These are phyloP conservation scores for Avena insularis DNA, from an alignment of 176 grass and related monocot genomes.

Conservation along the genomic window DNA sequence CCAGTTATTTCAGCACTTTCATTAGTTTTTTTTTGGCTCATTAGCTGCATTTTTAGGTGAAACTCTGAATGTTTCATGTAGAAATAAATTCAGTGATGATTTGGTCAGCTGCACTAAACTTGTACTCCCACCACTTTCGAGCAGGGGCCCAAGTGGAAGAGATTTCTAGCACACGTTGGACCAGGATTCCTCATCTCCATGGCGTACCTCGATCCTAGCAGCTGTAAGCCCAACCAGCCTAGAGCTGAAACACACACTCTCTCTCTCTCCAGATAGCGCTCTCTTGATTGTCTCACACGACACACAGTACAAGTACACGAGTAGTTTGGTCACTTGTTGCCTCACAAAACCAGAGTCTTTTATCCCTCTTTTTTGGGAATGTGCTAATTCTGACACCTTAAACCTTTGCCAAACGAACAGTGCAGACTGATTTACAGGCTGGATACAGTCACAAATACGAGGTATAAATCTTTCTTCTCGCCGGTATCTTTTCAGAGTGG, in stretches of 20 bases:
- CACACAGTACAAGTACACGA: background rate
- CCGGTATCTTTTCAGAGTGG: background rate
- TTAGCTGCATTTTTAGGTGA: background rate
- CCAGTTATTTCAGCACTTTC: background rate
- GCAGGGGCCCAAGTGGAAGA: slow-evolving; percentile 69
- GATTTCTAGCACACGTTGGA: slow-evolving; percentile 72
- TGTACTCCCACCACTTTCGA: background rate
- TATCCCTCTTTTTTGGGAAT: background rate
- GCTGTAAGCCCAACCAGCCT: slow-evolving; percentile 53
- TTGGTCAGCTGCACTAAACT: background rate
- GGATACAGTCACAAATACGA: slow-evolving; percentile 80
- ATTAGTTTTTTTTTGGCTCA: background rate
- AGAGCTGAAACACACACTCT: no score
- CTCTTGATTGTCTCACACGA: background rate
- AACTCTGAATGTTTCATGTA: background rate
- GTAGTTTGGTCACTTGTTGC: background rate
- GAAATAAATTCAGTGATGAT: background rate
- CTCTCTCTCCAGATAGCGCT: background rate
- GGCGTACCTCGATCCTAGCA: slow-evolving; percentile 89
- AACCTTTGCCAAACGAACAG: slow-evolving; percentile 47
- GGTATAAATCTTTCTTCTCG: slow-evolving; percentile 44
- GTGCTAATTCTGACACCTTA: background rate
- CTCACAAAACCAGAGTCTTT: no score
- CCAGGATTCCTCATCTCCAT: slow-evolving; percentile 84
- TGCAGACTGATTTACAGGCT: slow-evolving; percentile 79